These are phyloP conservation scores for Hypoxylon sp. DNA, from an alignment of 2,329 filamentous ascomycete genomes.

Conservation along the genomic window DNA sequence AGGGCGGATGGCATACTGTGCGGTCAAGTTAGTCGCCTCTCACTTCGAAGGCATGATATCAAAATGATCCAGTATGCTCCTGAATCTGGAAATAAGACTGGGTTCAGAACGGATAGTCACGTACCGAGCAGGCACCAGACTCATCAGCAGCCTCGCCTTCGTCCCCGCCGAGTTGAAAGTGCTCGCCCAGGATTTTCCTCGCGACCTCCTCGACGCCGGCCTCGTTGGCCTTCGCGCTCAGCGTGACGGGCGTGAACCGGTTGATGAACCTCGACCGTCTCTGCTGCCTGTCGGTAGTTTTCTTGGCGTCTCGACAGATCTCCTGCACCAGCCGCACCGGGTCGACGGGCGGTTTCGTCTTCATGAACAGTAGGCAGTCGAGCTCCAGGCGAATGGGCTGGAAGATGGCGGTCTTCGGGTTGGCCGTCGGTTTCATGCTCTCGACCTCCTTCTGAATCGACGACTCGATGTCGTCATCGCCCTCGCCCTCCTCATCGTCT, in stretches of 20 bases:
- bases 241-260: conserved; percentile 60
- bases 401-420: conserved; percentile 57
- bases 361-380: conserved; percentile 71
- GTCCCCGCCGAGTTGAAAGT: conserved; percentile 61
- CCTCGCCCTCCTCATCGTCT: conserved; percentile 56
- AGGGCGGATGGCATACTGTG: conserved; percentile 84
- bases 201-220: conserved; percentile 72
- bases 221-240: conserved; percentile 69
- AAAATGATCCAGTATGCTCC: background rate
- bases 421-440: conserved; percentile 59
- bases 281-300: conserved; percentile 51
- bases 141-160: conserved; percentile 30
- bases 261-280: conserved; percentile 67
- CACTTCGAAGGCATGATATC: background rate
- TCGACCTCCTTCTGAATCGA: conserved; percentile 77
- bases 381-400: conserved; percentile 62
- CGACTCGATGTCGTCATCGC: conserved; percentile 72
- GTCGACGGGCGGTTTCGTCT: conserved; percentile 62
- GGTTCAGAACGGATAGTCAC: conserved; percentile 37
- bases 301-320: conserved; percentile 63
- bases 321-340: conserved; percentile 61
- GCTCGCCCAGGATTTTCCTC: conserved; percentile 65
- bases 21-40: conserved; percentile 20
- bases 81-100: no score
- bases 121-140: conserved; percentile 51